phyloP scores from a whole-genome alignment of 768 basidiomycete genomes.

The Daedalea quercina region DNA sequence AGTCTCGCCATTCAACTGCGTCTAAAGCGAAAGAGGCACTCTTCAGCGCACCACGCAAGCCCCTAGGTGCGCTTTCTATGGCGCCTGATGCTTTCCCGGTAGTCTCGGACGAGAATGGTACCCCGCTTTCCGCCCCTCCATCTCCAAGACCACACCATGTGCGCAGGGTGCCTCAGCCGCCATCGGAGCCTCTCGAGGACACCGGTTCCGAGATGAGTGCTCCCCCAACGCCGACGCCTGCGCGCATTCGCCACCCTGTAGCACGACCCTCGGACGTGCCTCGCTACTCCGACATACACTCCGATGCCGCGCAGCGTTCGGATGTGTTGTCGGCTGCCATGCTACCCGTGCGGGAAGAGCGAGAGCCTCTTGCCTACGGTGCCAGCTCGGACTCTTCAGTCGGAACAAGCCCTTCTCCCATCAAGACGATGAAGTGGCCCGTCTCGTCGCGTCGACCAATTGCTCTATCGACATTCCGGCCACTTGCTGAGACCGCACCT shows the following conservation, averaged over 20 bases:
- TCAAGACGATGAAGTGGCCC: background rate
- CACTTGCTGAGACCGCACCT: background rate
- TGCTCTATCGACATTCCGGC: background rate
- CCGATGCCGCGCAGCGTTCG: background rate
- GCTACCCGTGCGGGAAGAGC: background rate
- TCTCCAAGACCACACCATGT: background rate
- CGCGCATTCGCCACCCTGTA: background rate
- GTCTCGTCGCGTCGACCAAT: background rate
- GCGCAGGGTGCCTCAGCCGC: background rate
- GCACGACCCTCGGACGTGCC: background rate
- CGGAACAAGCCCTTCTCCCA: background rate
- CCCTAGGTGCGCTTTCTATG: background rate
- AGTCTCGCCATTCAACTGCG: constrained; percentile 5
- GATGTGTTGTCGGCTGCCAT: background rate
- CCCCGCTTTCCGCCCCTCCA: background rate
- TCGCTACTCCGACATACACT: background rate
- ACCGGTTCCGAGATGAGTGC: background rate
- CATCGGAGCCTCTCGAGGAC: background rate
- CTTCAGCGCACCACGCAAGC: background rate
- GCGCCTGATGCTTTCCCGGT: background rate
- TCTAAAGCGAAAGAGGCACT: background rate
- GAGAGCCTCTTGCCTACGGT: background rate
- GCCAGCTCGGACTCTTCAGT: background rate
- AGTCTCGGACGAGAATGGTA: background rate
- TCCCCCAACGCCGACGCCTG: background rate